Conservation (phyloP, 441 rosid genomes). For the Corymbia citriodora region DNA sequence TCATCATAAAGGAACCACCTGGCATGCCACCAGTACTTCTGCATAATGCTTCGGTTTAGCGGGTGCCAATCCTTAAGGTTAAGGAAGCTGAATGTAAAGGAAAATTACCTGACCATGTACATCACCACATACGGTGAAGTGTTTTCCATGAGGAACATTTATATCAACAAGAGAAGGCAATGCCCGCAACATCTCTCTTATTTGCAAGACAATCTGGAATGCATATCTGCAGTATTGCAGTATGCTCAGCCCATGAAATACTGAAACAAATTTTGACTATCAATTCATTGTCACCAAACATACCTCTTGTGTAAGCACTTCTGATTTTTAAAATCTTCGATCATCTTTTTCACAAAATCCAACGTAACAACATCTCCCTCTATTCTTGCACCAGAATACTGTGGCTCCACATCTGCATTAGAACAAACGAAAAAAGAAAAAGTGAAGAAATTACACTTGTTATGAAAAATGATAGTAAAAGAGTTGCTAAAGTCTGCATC, state of each 20-base stretch:
- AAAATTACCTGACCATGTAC: conserved; percentile 95
- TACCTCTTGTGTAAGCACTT: conserved; percentile 87
- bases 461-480: neutral
- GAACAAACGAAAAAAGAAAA: neutral
- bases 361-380: conserved; percentile 81
- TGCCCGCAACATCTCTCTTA: conserved; percentile 63
- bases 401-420: conserved; percentile 86
- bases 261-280: neutral
- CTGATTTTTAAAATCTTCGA: conserved; percentile 88
- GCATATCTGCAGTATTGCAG: conserved; percentile 62
- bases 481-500: neutral
- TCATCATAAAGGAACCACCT: neutral
- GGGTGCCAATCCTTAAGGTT: neutral
- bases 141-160: conserved; percentile 57
- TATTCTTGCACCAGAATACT: conserved; percentile 84
- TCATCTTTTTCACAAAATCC: conserved; percentile 90
- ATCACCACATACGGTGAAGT: conserved; percentile 95
- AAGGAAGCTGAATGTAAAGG: neutral
- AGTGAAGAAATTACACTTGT: neutral
- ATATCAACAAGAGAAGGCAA: conserved; percentile 88
- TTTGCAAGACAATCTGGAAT: conserved; percentile 86
- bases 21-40: neutral
- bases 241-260: conserved; percentile 3
- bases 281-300: neutral
- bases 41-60: neutral